Evolutionary conservation across 257 asterid species (phyloP).

Genomic region (Apocynum venetum): DNA sequence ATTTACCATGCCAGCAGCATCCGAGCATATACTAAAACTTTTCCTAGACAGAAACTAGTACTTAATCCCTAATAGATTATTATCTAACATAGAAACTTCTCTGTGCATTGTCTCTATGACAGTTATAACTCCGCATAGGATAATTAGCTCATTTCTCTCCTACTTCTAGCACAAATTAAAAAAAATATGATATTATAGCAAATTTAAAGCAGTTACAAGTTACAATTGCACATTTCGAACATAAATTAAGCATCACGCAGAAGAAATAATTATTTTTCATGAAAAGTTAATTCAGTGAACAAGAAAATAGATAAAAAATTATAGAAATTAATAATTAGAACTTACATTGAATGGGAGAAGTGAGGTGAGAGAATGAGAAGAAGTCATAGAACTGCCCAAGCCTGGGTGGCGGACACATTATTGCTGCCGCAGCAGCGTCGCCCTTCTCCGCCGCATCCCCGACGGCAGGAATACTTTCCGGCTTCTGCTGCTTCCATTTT

Average conservation of each 20-base stretch:
- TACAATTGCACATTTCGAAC: neutral
- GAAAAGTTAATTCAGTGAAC: neutral
- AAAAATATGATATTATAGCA: neutral
- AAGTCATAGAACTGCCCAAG: constrained; percentile 80
- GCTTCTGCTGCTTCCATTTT: constrained; percentile 34
- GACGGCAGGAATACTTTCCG: constrained; percentile 26
- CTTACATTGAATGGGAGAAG: constrained; percentile 87
- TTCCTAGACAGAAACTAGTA: neutral
- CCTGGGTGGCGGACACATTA: constrained; percentile 79
- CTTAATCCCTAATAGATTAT: neutral
- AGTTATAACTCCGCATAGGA: neutral
- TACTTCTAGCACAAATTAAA: neutral
- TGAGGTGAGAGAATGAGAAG: constrained; percentile 75
- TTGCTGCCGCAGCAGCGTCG: constrained; percentile 36
- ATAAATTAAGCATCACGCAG: neutral
- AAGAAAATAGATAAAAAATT: neutral
- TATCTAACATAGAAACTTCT: neutral
- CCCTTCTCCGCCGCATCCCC: constrained; percentile 42
- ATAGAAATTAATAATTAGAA: neutral
- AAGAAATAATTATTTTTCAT: neutral
- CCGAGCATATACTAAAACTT: neutral
- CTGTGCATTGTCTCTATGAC: neutral
- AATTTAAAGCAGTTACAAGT: neutral
- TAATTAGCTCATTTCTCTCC: neutral
- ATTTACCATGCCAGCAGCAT: neutral